A percentile compares a stretch with the other conserved stretches of the same genome.
These are phyloP conservation scores for Leccinum variicolor DNA, from an alignment of 768 basidiomycete species.

Conservation along the genomic window DNA sequence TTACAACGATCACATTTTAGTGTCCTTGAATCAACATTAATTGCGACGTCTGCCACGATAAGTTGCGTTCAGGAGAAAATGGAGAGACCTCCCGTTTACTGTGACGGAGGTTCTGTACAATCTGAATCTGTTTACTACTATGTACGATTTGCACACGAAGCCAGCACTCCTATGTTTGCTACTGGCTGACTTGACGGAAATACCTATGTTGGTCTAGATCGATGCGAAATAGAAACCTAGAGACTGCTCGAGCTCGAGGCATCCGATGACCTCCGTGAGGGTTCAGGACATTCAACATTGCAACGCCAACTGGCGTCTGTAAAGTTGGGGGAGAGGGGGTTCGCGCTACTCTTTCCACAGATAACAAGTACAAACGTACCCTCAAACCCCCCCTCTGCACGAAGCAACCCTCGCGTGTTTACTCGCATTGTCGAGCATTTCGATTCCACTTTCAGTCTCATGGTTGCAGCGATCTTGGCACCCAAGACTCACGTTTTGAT, in stretches of 20 bases:
- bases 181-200: too few species aligned
- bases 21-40: too few species aligned
- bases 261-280: not conserved
- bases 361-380: not conserved
- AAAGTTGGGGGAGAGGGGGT: not conserved
- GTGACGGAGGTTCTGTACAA: too few species aligned
- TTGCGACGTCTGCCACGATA: too few species aligned
- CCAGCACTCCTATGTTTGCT: too few species aligned
- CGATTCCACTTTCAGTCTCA: not conserved
- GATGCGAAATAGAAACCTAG: not conserved
- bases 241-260: not conserved
- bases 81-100: too few species aligned
- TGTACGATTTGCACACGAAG: too few species aligned
- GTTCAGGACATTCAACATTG: not conserved
- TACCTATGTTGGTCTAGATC: not conserved
- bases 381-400: not conserved
- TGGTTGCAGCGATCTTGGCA: not conserved
- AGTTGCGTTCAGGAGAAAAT: too few species aligned
- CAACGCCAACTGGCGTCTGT: not conserved
- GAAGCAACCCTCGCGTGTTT: not conserved
- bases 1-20: too few species aligned
- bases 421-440: not conserved
- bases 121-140: too few species aligned
- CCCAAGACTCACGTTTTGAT: not conserved
- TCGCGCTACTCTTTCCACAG: not conserved